phyloP scores from a whole-genome alignment of 2,329 filamentous ascomycete genomes.

The Aspergillus fumigatiaffinis region DNA sequence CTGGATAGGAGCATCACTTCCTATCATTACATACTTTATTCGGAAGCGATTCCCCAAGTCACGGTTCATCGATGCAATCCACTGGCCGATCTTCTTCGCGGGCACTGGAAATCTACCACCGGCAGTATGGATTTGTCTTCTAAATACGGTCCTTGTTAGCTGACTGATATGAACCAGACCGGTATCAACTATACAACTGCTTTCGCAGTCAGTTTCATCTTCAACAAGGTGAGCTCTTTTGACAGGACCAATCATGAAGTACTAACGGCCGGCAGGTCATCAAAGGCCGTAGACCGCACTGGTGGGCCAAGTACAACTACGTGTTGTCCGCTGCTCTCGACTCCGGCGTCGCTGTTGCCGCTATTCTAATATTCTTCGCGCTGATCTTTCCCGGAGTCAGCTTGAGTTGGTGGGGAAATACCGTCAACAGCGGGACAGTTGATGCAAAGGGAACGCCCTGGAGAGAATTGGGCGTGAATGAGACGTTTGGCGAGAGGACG shows the following conservation, averaged over 20 bases:
- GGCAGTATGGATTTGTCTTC: constrained; percentile 7
- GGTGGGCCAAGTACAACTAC: constrained; percentile 29
- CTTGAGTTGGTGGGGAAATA: constrained; percentile 35
- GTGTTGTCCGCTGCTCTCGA: constrained; percentile 35
- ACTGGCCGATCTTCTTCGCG: constrained; percentile 24
- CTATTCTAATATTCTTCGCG: constrained; percentile 35
- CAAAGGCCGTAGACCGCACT: constrained; percentile 12
- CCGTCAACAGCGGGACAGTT: constrained; percentile 26
- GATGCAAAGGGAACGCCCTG: constrained; percentile 30
- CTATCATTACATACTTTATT: constrained; percentile 47
- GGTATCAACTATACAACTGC: constrained; percentile 23
- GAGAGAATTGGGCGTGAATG: constrained; percentile 9
- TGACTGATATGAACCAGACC: constrained; percentile 9
- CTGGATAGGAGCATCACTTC: constrained; percentile 45
- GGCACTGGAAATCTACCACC: constrained; percentile 24
- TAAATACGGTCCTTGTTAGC: not conserved
- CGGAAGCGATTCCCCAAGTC: constrained; percentile 58
- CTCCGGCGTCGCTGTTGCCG: constrained; percentile 31
- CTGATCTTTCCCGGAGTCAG: constrained; percentile 30
- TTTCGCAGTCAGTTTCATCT: constrained; percentile 28
- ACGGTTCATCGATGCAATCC: constrained; percentile 14
- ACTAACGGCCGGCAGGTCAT: constrained; percentile 6
- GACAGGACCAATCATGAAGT: not conserved
- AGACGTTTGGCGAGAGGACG: constrained; percentile 12
- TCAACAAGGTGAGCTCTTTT: constrained; percentile 25